These are phyloP conservation scores for Pisolithus sp. DNA, from an alignment of 768 basidiomycete genomes.

Conservation along the genomic window DNA sequence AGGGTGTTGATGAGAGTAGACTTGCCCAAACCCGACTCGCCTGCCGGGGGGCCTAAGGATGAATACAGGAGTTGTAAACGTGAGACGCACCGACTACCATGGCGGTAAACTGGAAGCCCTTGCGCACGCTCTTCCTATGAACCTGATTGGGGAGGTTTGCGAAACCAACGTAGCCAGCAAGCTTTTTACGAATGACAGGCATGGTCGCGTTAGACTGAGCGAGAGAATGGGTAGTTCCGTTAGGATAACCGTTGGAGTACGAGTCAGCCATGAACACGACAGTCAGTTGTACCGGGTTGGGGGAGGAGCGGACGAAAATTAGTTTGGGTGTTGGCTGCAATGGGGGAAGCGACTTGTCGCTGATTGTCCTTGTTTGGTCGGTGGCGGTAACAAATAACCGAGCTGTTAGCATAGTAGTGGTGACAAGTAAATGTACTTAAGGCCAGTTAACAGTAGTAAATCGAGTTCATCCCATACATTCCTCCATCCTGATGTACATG, in stretches of 20 bases:
- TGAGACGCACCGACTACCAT: slow-evolving; percentile 93
- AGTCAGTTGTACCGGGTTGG: slow-evolving; percentile 17
- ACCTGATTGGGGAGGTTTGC: slow-evolving; percentile 99
- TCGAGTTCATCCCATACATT: slow-evolving; percentile 12
- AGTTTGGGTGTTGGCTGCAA: slow-evolving; percentile 48
- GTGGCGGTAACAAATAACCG: slow-evolving; percentile 20
- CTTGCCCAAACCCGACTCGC: slow-evolving; percentile 98
- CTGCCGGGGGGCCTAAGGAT: slow-evolving; percentile 33
- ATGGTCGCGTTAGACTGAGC: slow-evolving; percentile 28
- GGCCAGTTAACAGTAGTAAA: background rate
- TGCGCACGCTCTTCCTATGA: slow-evolving; percentile 95
- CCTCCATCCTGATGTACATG: slow-evolving; percentile 34
- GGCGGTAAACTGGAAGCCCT: slow-evolving; percentile 97
- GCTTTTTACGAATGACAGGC: slow-evolving; percentile 72
- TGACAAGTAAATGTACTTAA: background rate
- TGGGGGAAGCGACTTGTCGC: slow-evolving; percentile 32
- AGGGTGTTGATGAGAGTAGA: slow-evolving; percentile 98
- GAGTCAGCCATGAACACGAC: slow-evolving; percentile 59
- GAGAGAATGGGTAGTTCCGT: slow-evolving; percentile 61
- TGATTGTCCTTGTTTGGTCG: slow-evolving; percentile 30
- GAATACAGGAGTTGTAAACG: slow-evolving; percentile 11
- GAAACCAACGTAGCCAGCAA: slow-evolving; percentile 94
- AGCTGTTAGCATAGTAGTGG: background rate
- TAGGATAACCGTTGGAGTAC: slow-evolving; percentile 58
- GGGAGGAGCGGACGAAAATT: slow-evolving; percentile 26